Conservation (phyloP, 1,284 basidiomycete species). For the Malassezia furfur region DNA sequence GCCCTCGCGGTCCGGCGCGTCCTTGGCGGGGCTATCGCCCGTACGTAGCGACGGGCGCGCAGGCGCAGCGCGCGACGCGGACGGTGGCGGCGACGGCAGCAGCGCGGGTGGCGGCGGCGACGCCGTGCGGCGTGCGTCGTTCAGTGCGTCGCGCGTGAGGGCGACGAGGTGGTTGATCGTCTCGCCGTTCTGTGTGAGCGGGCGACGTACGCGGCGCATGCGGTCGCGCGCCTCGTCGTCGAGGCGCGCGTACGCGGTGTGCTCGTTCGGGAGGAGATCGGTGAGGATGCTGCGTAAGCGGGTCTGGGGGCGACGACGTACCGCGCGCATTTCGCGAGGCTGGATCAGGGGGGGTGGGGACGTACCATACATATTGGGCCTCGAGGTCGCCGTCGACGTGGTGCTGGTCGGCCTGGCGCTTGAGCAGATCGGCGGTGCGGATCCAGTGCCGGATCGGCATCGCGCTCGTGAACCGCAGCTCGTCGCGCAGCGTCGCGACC, state of each 20-base stretch:
- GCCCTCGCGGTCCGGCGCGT: neutral
- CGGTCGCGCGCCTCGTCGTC: constrained; percentile 4
- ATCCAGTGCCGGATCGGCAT: constrained; percentile 14
- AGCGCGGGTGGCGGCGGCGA: neutral
- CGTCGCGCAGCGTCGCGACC: neutral
- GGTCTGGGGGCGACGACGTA: neutral
- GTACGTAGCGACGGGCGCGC: constrained; percentile 9
- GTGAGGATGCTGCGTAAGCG: constrained; percentile 16
- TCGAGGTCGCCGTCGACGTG: constrained; percentile 12
- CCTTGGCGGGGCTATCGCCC: neutral
- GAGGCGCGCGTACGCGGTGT: constrained; percentile 14
- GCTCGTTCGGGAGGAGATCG: constrained; percentile 21
- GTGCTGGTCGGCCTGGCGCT: constrained; percentile 15
- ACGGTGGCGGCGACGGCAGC: neutral
- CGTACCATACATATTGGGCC: constrained; percentile 15
- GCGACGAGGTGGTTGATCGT: constrained; percentile 4
- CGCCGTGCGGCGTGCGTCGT: neutral
- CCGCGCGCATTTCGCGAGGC: constrained; percentile 21
- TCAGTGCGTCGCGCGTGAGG: constrained; percentile 6
- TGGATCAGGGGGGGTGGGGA: constrained; percentile 3
- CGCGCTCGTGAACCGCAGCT: constrained; percentile 2
- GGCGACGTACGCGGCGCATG: constrained; percentile 8
- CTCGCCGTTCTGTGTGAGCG: constrained; percentile 11
- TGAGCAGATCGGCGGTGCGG: constrained; percentile 10
- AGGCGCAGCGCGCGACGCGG: neutral